Percentiles rank a stretch among this genome's conserved stretches.
Conservation (phyloP, 345 rosid genomes). For the Lepidium sativum region DNA sequence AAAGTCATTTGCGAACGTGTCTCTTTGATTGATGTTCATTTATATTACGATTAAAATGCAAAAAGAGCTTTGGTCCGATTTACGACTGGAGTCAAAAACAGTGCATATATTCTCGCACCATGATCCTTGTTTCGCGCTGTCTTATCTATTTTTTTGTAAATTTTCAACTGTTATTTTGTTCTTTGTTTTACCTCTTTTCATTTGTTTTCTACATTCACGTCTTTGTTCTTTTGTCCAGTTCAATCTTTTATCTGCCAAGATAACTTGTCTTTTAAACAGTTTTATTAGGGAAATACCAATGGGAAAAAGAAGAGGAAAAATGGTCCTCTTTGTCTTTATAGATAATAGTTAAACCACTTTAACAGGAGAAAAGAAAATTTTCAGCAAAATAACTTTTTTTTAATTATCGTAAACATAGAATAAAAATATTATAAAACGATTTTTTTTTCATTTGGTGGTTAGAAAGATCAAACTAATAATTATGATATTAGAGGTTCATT, state of each 20-base stretch:
- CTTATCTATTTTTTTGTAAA: neutral
- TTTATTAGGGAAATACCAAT: neutral
- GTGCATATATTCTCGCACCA: conserved; percentile 26
- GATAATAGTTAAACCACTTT: conserved; percentile 6
- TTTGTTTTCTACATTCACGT: neutral
- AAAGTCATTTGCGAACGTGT: no score
- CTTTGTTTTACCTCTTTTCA: neutral
- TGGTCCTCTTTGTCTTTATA: conserved; percentile 20
- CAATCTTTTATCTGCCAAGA: neutral
- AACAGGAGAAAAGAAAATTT: neutral
- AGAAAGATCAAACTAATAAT: no score
- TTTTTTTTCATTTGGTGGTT: neutral
- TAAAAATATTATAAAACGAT: neutral
- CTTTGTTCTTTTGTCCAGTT: neutral
- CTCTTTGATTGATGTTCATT: neutral
- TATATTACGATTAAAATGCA: neutral
- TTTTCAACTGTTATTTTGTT: neutral
- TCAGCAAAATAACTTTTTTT: no score
- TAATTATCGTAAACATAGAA: no score
- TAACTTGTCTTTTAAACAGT: neutral
- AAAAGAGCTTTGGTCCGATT: neutral
- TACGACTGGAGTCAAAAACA: conserved; percentile 12
- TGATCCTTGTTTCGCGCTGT: conserved; percentile 26
- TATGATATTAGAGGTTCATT: no score
- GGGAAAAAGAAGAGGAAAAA: conserved; percentile 7